Conservation (phyloP, 1,284 basidiomycete genomes). For the Coniophora puteana region DNA sequence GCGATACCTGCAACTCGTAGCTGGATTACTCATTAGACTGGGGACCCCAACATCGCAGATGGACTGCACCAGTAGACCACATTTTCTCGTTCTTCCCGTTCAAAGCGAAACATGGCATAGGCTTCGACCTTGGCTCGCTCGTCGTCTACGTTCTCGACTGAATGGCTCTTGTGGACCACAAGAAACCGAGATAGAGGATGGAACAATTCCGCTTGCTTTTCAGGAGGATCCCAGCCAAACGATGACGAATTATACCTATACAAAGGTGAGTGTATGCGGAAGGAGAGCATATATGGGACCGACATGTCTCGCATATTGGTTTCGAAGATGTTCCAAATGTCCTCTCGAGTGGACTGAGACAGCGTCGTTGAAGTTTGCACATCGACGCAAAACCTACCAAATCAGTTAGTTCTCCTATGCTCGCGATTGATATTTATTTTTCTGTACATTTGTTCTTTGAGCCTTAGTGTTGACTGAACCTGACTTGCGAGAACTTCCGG, state of each 20-base stretch:
- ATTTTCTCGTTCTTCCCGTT: conserved; percentile 53
- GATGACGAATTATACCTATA: conserved; percentile 55
- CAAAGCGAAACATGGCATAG: conserved; percentile 70
- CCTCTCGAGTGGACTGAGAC: conserved; percentile 30
- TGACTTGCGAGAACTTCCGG: too few species aligned
- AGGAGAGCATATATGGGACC: conserved; percentile 20
- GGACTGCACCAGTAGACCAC: conserved; percentile 66
- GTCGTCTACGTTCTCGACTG: conserved; percentile 1
- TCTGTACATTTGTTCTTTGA: too few species aligned
- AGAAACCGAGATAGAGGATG: conserved; percentile 56
- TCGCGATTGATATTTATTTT: too few species aligned
- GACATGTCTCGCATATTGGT: conserved; percentile 56
- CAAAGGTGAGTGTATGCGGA: conserved; percentile 32
- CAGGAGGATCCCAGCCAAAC: conserved; percentile 60
- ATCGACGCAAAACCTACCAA: conserved; percentile 34
- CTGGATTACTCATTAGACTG: conserved; percentile 30
- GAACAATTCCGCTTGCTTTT: conserved; percentile 61
- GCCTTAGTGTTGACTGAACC: too few species aligned
- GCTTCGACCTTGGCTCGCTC: conserved; percentile 35
- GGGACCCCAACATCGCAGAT: background rate
- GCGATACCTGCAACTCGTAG: conserved; percentile 67
- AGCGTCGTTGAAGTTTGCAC: conserved; percentile 38
- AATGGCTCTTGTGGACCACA: conserved; percentile 31
- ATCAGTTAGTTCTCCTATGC: too few species aligned
- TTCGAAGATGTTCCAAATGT: conserved; percentile 53